Evolutionary conservation across 2,329 filamentous ascomycete genomes (phyloP).

Genomic region (Ophiostoma montium): DNA sequence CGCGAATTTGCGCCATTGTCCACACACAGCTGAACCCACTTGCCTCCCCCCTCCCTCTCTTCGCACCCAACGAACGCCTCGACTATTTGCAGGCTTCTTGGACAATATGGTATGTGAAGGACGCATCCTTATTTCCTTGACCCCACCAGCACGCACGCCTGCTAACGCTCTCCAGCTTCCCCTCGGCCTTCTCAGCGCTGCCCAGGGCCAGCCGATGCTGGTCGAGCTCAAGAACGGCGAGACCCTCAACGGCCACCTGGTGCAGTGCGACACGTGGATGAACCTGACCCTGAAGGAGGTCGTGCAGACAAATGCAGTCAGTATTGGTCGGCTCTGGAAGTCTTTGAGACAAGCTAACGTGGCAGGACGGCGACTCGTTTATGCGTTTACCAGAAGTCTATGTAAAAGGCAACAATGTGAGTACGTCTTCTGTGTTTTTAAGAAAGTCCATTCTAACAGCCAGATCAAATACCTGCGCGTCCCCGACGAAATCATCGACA

Average conservation of each 20-base stretch:
- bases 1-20: slow-evolving; percentile 1
- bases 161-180: slow-evolving; percentile 37
- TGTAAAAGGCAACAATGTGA: slow-evolving; percentile 90
- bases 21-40: neutral
- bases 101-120: slow-evolving; percentile 7
- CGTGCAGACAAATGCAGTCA: slow-evolving; percentile 77
- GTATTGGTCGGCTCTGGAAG: slow-evolving; percentile 12
- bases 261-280: slow-evolving; percentile 99
- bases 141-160: neutral
- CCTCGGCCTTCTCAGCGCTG: slow-evolving; percentile 78
- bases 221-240: slow-evolving; percentile 97
- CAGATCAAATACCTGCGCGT: slow-evolving; percentile 98
- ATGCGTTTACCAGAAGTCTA: slow-evolving; percentile 86
- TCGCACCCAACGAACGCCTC: slow-evolving; percentile 6
- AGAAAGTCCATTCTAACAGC: neutral
- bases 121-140: neutral
- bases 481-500: slow-evolving; percentile 89
- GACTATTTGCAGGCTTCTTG: slow-evolving; percentile 3
- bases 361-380: slow-evolving; percentile 81
- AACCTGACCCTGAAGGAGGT: slow-evolving; percentile 96
- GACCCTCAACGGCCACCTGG: slow-evolving; percentile 88
- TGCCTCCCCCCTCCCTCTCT: neutral
- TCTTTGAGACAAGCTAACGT: neutral
- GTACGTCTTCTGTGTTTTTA: slow-evolving; percentile 35
- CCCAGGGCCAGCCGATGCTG: slow-evolving; percentile 94